Evolutionary conservation across 805 yeast genomes (phyloP), one percentile per base, ranked within the genome.

Genomic region (Ogataea sp.): DNA sequence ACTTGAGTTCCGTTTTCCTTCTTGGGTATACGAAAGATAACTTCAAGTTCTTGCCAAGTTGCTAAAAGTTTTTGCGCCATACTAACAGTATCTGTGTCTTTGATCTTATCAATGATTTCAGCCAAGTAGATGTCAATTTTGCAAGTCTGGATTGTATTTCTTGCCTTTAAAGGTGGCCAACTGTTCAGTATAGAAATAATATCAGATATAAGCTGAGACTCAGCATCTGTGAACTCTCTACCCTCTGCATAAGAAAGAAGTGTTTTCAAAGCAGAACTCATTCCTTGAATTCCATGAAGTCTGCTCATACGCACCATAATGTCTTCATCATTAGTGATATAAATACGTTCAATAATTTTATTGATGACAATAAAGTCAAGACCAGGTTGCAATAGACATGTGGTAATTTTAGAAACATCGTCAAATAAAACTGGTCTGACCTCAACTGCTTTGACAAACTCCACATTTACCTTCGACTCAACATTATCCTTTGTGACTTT

Each of bases 11-110:
- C 32, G 17, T 25, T 26, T 32, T 71, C 55, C 30, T 69, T 70
- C 49, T 89, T 80, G 1, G 94, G 89, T 38, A 90, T 89, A 34
- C 93, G 73, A 53, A 81, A 84, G n/a, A 88, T 89, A 73, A 85
- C 77, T 53, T 83, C 80, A 43, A 85, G 71, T 20, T 64, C 64
- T 34, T 79, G 65, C 97, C 97, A 90, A 40, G 69, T 80, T 1
- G 68, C 64, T 21, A 85, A 50, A 29, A 90, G 59, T 6, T 57
- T 56, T 3, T 56, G 42, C 3, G 81, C 69, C 39, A 68, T 58
- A 1, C 39, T 41, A 46, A 58, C 52, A 26, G 70, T 51, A 10
- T 57, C 58, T 3, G 37, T 27, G 46, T 55, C 40, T 17, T 42
- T 32, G 6, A 62, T 50, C 16, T 45, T 47, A 6, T 46, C 30